Percentiles rank a stretch among this genome's conserved stretches.
phyloP scores from a whole-genome alignment of 306 rosid genomes.

The Cucurbita ficifolia region DNA sequence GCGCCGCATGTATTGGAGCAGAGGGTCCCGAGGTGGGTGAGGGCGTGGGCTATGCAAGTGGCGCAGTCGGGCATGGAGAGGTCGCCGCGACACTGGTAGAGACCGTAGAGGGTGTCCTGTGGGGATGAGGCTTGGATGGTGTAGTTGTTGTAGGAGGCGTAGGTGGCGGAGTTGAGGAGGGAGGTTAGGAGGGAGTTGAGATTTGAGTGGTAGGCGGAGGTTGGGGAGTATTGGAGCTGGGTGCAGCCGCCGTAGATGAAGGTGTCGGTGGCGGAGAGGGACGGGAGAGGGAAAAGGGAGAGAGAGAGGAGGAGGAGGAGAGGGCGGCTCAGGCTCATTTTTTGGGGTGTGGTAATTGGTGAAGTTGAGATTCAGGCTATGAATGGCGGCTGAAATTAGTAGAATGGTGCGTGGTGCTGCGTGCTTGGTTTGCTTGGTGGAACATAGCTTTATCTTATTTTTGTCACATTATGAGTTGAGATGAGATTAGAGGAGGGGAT shows the following conservation, averaged over 20 bases:
- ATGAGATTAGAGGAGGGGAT: no score
- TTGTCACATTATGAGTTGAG: no score
- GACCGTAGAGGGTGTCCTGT: slow-evolving; percentile 43
- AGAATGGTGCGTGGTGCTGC: no score
- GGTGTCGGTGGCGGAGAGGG: slow-evolving; percentile 28
- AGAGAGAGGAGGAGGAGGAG: neutral
- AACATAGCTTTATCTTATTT: no score
- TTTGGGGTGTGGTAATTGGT: no score
- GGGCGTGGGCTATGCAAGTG: slow-evolving; percentile 40
- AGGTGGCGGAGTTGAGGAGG: slow-evolving; percentile 78
- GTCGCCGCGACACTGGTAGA: slow-evolving; percentile 92
- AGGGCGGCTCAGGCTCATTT: no score
- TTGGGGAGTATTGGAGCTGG: slow-evolving; percentile 35
- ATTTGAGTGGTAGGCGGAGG: slow-evolving; percentile 57
- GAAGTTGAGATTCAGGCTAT: no score
- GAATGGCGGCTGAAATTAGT: no score
- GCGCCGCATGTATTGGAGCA: slow-evolving; percentile 49
- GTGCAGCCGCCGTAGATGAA: slow-evolving; percentile 86
- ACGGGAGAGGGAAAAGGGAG: neutral
- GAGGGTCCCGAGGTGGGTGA: slow-evolving; percentile 28
- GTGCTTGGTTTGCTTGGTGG: no score
- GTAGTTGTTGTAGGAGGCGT: slow-evolving; percentile 68
- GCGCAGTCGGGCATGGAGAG: slow-evolving; percentile 83
- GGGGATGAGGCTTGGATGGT: slow-evolving; percentile 38
- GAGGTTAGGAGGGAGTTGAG: slow-evolving; percentile 82